Evolutionary conservation across 768 basidiomycete species (phyloP).

Genomic region (Boletus bicolor): DNA sequence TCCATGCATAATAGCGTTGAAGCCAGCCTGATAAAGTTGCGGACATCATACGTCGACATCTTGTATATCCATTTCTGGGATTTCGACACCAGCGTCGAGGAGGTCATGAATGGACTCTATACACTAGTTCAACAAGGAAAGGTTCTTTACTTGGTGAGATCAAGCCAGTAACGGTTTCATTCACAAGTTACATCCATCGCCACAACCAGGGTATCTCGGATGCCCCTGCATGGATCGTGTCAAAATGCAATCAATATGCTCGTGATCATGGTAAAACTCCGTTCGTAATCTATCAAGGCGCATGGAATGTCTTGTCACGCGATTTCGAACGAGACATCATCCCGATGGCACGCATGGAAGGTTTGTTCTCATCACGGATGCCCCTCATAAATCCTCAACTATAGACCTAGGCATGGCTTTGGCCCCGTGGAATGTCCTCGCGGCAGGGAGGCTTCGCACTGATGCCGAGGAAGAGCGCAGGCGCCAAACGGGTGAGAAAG

Average conservation of each 20-base stretch:
- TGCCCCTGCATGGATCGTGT: constrained; percentile 46
- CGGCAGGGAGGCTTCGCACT: constrained; percentile 25
- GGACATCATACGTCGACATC: constrained; percentile 21
- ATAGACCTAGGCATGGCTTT: constrained; percentile 18
- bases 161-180: not conserved
- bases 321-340: constrained; percentile 54
- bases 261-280: constrained; percentile 45
- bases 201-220: constrained; percentile 36
- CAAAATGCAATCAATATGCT: constrained; percentile 49
- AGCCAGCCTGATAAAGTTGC: no score
- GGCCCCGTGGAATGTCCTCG: constrained; percentile 36
- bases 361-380: constrained; percentile 11
- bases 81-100: constrained; percentile 31
- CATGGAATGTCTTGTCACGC: constrained; percentile 41
- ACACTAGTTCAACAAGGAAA: constrained; percentile 38
- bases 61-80: constrained; percentile 44
- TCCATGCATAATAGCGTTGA: no score
- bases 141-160: constrained; percentile 36
- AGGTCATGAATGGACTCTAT: constrained; percentile 44
- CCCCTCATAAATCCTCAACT: constrained; percentile 1
- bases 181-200: not conserved
- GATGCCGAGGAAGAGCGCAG: constrained; percentile 28
- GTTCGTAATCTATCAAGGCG: constrained; percentile 52
- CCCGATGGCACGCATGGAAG: constrained; percentile 31
- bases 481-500: constrained; percentile 34